Evolutionary conservation across 2,329 filamentous ascomycete species (phyloP), one percentile per base, ranked within the genome.

Genomic region (Myotisia sp.): DNA sequence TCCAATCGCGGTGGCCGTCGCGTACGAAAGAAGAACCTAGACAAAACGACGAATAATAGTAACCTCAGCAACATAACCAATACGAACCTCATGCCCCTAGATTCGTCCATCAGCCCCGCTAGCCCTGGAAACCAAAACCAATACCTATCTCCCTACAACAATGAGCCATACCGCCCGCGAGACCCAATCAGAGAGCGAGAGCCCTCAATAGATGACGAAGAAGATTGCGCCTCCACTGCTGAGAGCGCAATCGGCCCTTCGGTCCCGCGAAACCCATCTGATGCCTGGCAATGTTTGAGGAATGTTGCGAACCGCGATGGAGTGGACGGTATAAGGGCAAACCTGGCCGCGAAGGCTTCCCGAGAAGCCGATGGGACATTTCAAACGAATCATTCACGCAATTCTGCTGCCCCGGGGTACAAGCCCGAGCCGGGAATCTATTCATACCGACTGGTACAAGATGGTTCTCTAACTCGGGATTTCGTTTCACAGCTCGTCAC

Each of bases 1-100:
- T 71, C 68, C 30, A 74, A 74, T 46, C 65, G 70, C 36, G 71
- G 71, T 29, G 71, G 71, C 9, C 62, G 69, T 36, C 63, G 71
- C 29, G 63, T 73, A 37, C 64, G 70, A 34, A 71, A 69, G 46
- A 69, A 18, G n/a, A 22, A 21, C n/a, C n/a, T n/a, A n/a, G n/a
- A n/a, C n/a, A n/a, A n/a, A n/a, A n/a, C n/a, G n/a, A n/a, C n/a
- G n/a, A n/a, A n/a, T n/a, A n/a, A 24, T 24, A 8, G 12, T 24
- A 24, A 24, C 22, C 8, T 9, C 8, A 12, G 8, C 22, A 24
- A 24, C 12, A 24, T 9, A 3, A 8, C 22, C 22, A 12, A 8
- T 12, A 24, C 12, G 22, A 12, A 24, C 22, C 22, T 23, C 14
- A 17, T 18, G 16, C 23, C 21, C 21, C 21, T 16, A 6, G 22